phyloP scores from a whole-genome alignment of 257 asterid genomes.

The Galeopsis tetrahit region DNA sequence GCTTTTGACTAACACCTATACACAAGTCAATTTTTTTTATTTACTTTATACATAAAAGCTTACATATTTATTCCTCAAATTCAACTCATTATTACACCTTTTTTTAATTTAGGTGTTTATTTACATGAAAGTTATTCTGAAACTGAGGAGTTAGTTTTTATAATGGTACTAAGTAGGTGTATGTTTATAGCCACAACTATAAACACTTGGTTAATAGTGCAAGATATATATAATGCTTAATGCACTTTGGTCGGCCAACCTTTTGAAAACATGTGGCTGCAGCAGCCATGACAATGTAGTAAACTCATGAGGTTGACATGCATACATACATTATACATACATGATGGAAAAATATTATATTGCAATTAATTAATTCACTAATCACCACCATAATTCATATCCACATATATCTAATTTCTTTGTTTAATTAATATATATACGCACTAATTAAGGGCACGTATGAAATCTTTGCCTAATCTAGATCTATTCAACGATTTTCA shows the following conservation, averaged over 20 bases:
- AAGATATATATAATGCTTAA: neutral
- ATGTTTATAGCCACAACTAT: neutral
- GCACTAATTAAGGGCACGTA: neutral
- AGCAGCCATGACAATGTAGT: neutral
- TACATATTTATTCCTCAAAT: too few species aligned
- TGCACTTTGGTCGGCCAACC: constrained; percentile 42
- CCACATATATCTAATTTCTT: too few species aligned
- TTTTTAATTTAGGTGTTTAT: too few species aligned
- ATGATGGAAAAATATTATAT: too few species aligned
- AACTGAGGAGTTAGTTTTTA: neutral
- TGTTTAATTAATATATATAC: too few species aligned
- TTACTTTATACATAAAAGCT: too few species aligned
- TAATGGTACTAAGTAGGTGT: neutral
- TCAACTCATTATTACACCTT: too few species aligned
- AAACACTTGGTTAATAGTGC: neutral
- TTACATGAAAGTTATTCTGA: too few species aligned
- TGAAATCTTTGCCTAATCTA: neutral
- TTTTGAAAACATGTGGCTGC: neutral
- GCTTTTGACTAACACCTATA: too few species aligned
- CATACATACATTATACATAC: neutral
- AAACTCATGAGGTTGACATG: constrained; percentile 4
- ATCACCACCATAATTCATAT: too few species aligned
- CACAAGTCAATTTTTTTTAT: too few species aligned
- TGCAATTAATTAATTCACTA: too few species aligned
- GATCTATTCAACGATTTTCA: neutral